A percentile compares a stretch with the other conserved stretches of the same genome.
phyloP scores from a whole-genome alignment of 129 eudicot species.

The Gnaphalium uliginosum region DNA sequence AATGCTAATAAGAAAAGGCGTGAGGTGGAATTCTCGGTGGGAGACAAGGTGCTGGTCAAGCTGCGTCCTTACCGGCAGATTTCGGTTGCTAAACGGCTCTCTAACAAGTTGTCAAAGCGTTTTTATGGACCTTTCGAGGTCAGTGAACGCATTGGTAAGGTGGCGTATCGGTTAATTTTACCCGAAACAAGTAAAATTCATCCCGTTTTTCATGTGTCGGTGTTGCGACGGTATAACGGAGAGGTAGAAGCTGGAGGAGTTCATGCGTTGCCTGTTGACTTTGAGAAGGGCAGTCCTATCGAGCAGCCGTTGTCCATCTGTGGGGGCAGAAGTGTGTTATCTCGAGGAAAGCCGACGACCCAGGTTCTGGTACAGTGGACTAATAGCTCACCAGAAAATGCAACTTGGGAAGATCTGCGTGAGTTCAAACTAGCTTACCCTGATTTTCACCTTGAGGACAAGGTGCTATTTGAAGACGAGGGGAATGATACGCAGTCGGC shows the following conservation, averaged over 20 bases:
- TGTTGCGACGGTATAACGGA: neutral
- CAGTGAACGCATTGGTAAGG: neutral
- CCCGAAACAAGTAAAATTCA: neutral
- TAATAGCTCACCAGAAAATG: neutral
- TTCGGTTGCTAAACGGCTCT: neutral
- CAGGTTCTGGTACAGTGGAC: conserved; percentile 1
- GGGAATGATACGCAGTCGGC: neutral
- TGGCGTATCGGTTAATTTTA: neutral
- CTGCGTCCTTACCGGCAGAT: neutral
- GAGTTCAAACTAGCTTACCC: neutral
- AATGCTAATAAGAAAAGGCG: neutral
- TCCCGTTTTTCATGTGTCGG: conserved; percentile 14
- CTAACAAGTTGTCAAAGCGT: neutral
- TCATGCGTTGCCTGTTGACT: neutral
- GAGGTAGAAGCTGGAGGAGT: neutral
- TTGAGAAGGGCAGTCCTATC: conserved; percentile 1
- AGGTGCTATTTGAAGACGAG: neutral
- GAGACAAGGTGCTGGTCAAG: neutral
- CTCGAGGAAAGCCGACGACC: neutral
- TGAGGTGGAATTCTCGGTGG: conserved; percentile 1
- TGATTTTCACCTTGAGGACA: conserved; percentile 12
- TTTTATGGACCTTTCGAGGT: conserved; percentile 2
- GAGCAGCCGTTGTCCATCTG: neutral
- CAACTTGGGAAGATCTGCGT: neutral
- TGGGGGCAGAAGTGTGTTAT: neutral